Evolutionary conservation across 495 filamentous ascomycete genomes (phyloP).

Genomic region (Hyaloscypha bicolor): DNA sequence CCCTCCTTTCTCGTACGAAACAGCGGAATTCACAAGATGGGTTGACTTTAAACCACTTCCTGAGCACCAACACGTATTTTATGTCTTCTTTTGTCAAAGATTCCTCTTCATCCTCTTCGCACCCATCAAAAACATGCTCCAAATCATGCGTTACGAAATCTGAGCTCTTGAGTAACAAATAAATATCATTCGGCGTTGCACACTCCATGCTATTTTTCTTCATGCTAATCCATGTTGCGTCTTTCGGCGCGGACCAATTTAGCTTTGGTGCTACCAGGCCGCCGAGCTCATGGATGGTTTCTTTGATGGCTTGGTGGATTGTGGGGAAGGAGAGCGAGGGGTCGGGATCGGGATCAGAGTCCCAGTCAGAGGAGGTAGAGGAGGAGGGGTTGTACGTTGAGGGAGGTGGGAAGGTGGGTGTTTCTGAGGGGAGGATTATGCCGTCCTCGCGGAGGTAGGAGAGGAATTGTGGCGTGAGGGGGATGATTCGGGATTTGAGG

Average conservation of each 20-base stretch:
- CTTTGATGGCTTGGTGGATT: conserved; percentile 74
- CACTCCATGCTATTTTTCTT: conserved; percentile 89
- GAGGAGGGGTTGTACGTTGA: conserved; percentile 29
- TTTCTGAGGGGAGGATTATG: conserved; percentile 64
- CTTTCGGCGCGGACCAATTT: conserved; percentile 96
- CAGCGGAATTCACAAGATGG: conserved; percentile 92
- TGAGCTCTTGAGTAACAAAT: conserved; percentile 87
- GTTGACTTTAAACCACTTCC: conserved; percentile 85
- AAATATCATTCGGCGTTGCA: conserved; percentile 83
- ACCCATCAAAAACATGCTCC: conserved; percentile 88
- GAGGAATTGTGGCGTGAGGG: conserved; percentile 73
- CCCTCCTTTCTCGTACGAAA: conserved; percentile 77
- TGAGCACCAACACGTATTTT: conserved; percentile 72
- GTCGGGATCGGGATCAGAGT: conserved; percentile 38
- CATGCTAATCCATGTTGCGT: conserved; percentile 92
- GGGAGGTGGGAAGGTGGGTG: conserved; percentile 24
- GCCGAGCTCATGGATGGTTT: conserved; percentile 74
- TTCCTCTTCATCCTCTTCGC: conserved; percentile 40
- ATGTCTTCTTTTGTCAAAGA: conserved; percentile 37
- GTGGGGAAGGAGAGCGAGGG: conserved; percentile 57
- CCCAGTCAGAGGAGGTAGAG: conserved; percentile 42
- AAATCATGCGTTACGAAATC: conserved; percentile 94
- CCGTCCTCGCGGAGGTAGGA: conserved; percentile 90
- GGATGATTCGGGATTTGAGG: conserved; percentile 83
- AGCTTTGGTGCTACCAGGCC: conserved; percentile 88